phyloP scores from a whole-genome alignment of 2,329 filamentous ascomycete species.

The Colletotrichum sp. region DNA sequence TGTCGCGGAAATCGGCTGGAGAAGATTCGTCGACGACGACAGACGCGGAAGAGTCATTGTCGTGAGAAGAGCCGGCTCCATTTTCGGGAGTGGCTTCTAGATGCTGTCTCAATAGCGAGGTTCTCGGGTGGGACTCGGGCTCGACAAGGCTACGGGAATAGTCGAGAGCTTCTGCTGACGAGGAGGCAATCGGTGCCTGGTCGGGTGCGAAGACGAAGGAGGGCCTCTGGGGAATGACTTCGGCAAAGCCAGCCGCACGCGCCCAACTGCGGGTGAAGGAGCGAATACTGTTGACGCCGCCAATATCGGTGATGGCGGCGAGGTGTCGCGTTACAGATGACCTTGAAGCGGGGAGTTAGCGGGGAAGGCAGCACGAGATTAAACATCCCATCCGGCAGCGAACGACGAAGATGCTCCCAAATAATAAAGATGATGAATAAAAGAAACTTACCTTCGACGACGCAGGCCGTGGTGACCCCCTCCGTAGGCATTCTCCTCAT shows the following conservation, averaged over 20 bases:
- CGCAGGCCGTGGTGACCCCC: slow-evolving; percentile 26
- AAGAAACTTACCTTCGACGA: slow-evolving; percentile 38
- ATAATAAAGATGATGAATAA: background rate
- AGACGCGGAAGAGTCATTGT: slow-evolving; percentile 19
- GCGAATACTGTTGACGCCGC: slow-evolving; percentile 91
- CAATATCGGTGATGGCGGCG: slow-evolving; percentile 70
- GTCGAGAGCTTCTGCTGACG: slow-evolving; percentile 38
- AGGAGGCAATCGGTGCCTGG: slow-evolving; percentile 47
- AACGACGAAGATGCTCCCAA: background rate
- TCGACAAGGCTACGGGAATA: slow-evolving; percentile 48
- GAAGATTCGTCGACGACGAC: slow-evolving; percentile 10
- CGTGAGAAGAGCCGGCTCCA: background rate
- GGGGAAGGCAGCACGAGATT: slow-evolving; percentile 30
- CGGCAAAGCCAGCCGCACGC: slow-evolving; percentile 84
- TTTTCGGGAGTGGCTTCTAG: slow-evolving; percentile 41
- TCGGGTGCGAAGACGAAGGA: slow-evolving; percentile 73
- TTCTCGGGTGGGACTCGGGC: slow-evolving; percentile 33
- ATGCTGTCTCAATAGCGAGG: slow-evolving; percentile 58
- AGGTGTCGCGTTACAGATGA: slow-evolving; percentile 66
- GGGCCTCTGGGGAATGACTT: slow-evolving; percentile 81
- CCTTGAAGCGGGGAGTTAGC: slow-evolving; percentile 36
- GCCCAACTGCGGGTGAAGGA: slow-evolving; percentile 94
- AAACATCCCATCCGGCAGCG: background rate
- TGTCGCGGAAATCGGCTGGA: slow-evolving; percentile 41
- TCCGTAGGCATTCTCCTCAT: slow-evolving; percentile 36